These are phyloP conservation scores for Simplicillium sp. DNA, from an alignment of 2,329 filamentous ascomycete genomes.

Conservation along the genomic window DNA sequence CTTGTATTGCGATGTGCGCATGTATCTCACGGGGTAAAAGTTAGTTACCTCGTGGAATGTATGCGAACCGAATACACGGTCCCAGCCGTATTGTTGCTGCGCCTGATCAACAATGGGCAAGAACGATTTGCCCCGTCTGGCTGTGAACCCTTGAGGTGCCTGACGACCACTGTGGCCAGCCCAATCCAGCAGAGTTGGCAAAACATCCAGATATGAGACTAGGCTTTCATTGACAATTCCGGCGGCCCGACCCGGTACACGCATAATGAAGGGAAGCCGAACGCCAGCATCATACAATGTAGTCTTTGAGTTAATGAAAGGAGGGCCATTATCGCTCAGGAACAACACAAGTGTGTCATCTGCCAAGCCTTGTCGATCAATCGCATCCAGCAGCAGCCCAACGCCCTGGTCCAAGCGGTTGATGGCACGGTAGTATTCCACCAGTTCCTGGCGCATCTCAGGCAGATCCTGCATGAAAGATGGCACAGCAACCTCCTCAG, in stretches of 20 bases:
- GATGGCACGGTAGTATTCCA: slow-evolving; percentile 31
- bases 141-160: slow-evolving; percentile 6
- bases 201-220: slow-evolving; percentile 34
- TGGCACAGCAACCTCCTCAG: slow-evolving; percentile 27
- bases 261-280: slow-evolving; percentile 30
- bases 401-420: slow-evolving; percentile 30
- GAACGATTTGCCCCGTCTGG: slow-evolving; percentile 24
- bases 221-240: slow-evolving; percentile 29
- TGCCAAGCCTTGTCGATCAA: slow-evolving; percentile 19
- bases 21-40: slow-evolving; percentile 39
- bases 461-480: slow-evolving; percentile 29
- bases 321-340: slow-evolving; percentile 37
- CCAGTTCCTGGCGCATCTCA: slow-evolving; percentile 29
- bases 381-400: slow-evolving; percentile 24
- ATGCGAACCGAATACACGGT: slow-evolving; percentile 36
- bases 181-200: slow-evolving; percentile 35
- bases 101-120: slow-evolving; percentile 21
- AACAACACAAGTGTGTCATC: slow-evolving; percentile 33
- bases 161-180: slow-evolving; percentile 11
- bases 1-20: slow-evolving; percentile 33
- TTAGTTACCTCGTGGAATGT: slow-evolving; percentile 41
- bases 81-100: slow-evolving; percentile 13
- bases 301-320: slow-evolving; percentile 41
- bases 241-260: slow-evolving; percentile 16
- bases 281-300: slow-evolving; percentile 38